Percentiles rank a stretch among this genome's conserved stretches.
phyloP scores from a whole-genome alignment of 2,329 filamentous ascomycete genomes.

The Fusarium sp. region DNA sequence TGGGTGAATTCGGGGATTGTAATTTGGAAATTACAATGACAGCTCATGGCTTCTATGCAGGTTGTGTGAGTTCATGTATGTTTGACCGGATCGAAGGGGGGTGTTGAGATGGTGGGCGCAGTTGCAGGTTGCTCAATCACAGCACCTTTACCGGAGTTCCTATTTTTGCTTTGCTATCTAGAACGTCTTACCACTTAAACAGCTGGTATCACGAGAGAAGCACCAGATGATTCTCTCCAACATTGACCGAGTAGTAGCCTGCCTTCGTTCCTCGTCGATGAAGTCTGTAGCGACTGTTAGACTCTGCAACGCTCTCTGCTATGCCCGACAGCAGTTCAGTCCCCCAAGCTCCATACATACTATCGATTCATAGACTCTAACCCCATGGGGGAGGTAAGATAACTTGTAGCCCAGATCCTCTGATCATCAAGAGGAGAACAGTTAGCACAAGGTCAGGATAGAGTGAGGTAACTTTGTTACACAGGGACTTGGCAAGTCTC shows the following conservation, averaged over 20 bases:
- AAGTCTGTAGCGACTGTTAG: background rate
- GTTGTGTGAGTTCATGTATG: background rate
- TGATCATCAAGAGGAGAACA: no score
- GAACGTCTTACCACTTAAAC: rapidly evolving
- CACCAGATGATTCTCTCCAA: rapidly evolving
- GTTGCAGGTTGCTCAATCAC: background rate
- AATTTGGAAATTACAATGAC: background rate
- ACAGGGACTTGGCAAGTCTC: background rate
- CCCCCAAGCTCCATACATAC: rapidly evolving
- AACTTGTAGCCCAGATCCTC: background rate
- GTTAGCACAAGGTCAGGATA: background rate
- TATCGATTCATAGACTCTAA: rapidly evolving
- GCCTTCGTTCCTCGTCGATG: rapidly evolving
- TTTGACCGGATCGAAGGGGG: background rate
- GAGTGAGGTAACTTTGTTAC: background rate
- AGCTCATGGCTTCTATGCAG: background rate
- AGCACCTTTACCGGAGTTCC: background rate
- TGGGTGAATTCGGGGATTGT: background rate
- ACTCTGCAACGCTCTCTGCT: background rate
- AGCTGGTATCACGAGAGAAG: rapidly evolving
- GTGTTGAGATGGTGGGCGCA: background rate
- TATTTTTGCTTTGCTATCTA: background rate
- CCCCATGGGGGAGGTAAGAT: background rate
- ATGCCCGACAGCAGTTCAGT: no score
- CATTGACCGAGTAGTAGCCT: background rate